Conservation (phyloP, 352 stramenopile genomes). For the Blastocystis sp. region DNA sequence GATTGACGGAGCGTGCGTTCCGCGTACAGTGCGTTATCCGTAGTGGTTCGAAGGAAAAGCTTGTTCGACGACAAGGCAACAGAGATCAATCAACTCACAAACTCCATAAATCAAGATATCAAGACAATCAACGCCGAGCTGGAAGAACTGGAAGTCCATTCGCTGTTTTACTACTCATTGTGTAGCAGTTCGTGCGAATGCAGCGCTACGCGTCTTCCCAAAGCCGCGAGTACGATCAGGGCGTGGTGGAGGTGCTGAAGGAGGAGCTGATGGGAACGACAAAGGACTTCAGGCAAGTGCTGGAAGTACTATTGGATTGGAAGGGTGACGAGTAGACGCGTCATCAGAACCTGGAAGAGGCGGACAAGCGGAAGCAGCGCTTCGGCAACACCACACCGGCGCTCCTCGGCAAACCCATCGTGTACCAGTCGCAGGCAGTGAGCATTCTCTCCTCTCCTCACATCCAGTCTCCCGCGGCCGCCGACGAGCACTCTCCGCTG, state of each 20-base stretch:
- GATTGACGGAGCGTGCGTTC: conserved; percentile 44
- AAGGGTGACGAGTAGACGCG: background rate
- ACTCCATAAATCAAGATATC: conserved; percentile 63
- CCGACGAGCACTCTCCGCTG: conserved; percentile 1
- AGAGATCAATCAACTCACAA: conserved; percentile 60
- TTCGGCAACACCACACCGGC: background rate
- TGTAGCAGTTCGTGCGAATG: conserved; percentile 44
- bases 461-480: background rate
- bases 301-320: conserved; percentile 5
- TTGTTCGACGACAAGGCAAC: conserved; percentile 62
- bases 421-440: conserved; percentile 38
- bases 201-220: conserved; percentile 52
- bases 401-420: conserved; percentile 49
- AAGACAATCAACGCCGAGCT: conserved; percentile 46
- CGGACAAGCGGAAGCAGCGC: conserved; percentile 37
- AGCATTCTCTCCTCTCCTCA: background rate
- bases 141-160: conserved; percentile 63
- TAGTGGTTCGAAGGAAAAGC: conserved; percentile 66
- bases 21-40: background rate
- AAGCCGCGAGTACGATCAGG: conserved; percentile 56
- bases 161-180: background rate
- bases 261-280: conserved; percentile 65
- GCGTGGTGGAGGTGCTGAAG: conserved; percentile 61
- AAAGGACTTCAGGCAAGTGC: conserved; percentile 60
- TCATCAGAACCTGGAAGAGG: conserved; percentile 57